Evolutionary conservation across 2,329 filamentous ascomycete genomes (phyloP).

Genomic region (Talaromyces albobiverticillius): DNA sequence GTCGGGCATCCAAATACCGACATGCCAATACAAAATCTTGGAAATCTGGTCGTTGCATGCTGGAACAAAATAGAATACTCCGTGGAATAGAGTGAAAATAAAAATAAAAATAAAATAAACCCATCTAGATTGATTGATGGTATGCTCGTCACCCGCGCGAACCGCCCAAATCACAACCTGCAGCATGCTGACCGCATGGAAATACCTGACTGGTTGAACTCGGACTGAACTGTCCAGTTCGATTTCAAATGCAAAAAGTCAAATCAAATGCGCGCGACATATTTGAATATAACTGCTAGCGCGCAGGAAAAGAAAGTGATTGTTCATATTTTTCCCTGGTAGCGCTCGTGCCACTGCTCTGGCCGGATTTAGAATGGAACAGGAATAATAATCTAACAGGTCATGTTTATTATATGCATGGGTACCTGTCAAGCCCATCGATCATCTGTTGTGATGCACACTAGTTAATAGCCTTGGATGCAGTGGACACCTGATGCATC

Average conservation of each 20-base stretch:
- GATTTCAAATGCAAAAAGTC: neutral
- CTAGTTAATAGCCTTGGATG: no score
- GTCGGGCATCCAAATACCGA: no score
- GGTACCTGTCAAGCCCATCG: slow-evolving; percentile 7
- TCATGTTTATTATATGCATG: slow-evolving; percentile 3
- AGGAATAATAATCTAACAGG: neutral
- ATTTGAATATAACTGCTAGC: neutral
- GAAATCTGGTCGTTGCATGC: no score
- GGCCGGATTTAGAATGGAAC: no score
- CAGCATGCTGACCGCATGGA: neutral
- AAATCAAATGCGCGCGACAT: neutral
- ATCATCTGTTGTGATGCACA: no score
- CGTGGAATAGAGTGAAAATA: no score
- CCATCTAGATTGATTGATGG: no score
- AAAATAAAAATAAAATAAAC: no score
- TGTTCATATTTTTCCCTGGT: neutral
- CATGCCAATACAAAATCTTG: no score
- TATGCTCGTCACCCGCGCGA: slow-evolving; percentile 9
- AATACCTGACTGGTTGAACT: neutral
- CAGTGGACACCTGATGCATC: no score
- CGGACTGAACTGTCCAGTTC: no score
- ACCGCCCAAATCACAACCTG: slow-evolving; percentile 5
- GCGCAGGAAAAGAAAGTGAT: neutral
- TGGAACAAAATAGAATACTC: no score
- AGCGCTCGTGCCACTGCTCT: slow-evolving; percentile 6